Evolutionary conservation across 2,329 filamentous ascomycete genomes (phyloP).

Genomic region (Botrytis cinerea): DNA sequence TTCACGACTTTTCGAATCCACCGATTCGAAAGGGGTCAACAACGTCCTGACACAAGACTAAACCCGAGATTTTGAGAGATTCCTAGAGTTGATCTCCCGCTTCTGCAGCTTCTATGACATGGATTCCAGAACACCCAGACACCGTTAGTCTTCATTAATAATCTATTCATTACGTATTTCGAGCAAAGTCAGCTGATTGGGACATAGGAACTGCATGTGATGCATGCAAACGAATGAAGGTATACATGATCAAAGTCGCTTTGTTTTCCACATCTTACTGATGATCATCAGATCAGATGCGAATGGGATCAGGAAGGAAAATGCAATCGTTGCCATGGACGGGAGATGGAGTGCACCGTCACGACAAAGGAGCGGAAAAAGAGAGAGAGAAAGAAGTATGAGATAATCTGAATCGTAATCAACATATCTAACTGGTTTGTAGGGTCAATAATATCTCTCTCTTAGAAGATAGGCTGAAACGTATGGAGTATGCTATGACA

Average conservation of each 20-base stretch:
- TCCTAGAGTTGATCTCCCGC: background rate
- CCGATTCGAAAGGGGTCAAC: background rate
- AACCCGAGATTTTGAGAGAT: background rate
- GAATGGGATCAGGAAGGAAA: constrained; percentile 31
- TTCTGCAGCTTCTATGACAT: background rate
- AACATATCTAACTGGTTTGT: constrained; percentile 16
- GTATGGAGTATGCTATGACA: constrained; percentile 34
- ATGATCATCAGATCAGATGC: constrained; percentile 32
- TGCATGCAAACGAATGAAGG: constrained; percentile 36
- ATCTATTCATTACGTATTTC: background rate
- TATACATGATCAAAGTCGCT: constrained; percentile 22
- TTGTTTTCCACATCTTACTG: constrained; percentile 7
- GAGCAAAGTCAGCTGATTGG: constrained; percentile 17
- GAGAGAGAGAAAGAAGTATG: constrained; percentile 32
- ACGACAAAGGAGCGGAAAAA: constrained; percentile 36
- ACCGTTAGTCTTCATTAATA: constrained; percentile 11
- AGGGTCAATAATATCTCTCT: constrained; percentile 29
- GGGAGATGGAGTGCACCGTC: constrained; percentile 32
- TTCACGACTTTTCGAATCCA: background rate
- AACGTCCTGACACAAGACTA: background rate
- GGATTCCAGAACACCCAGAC: constrained; percentile 16
- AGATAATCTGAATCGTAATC: constrained; percentile 14
- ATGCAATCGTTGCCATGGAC: constrained; percentile 31
- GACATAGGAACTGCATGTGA: constrained; percentile 36
- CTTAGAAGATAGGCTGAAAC: constrained; percentile 35